Evolutionary conservation across 2,329 filamentous ascomycete species (phyloP).

Genomic region (Sporothrix brasiliensis): DNA sequence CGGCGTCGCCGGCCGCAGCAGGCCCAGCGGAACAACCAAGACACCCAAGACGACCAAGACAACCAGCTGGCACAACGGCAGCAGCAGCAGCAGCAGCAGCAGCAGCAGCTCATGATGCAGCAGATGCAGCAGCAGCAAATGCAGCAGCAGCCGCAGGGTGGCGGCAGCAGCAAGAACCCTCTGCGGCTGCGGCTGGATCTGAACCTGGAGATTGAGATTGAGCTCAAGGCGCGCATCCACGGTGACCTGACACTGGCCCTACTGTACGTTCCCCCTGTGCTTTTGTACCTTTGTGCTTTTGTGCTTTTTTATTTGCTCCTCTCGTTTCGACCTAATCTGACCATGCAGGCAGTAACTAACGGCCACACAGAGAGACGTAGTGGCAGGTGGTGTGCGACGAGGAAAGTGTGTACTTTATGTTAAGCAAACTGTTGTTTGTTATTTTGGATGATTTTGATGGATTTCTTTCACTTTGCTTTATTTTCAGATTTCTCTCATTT

Average conservation of each 20-base stretch:
- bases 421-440: background rate
- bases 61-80: conserved; percentile 33
- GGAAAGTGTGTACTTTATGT: background rate
- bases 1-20: conserved; percentile 31
- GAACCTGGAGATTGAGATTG: conserved; percentile 78
- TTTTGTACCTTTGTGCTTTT: background rate
- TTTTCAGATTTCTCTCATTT: background rate
- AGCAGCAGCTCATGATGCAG: conserved; percentile 36
- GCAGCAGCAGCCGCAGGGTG: conserved; percentile 40
- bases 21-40: conserved; percentile 35
- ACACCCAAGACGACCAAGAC: conserved; percentile 36
- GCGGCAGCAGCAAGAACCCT: conserved; percentile 57
- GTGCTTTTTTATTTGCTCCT: background rate
- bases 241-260: conserved; percentile 74
- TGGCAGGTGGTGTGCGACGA: background rate
- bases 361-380: conserved; percentile 15
- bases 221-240: conserved; percentile 77
- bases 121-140: conserved; percentile 35
- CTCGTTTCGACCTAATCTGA: conserved; percentile 15
- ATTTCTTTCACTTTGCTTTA: background rate
- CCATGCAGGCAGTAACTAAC: conserved; percentile 23
- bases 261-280: conserved; percentile 57
- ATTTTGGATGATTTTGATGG: background rate
- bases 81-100: conserved; percentile 36
- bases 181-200: conserved; percentile 71